Percentiles rank a stretch among this genome's conserved stretches.
These are phyloP conservation scores for Berkeleyomyces basicola DNA, from an alignment of 2,329 filamentous ascomycete genomes.

Conservation along the genomic window DNA sequence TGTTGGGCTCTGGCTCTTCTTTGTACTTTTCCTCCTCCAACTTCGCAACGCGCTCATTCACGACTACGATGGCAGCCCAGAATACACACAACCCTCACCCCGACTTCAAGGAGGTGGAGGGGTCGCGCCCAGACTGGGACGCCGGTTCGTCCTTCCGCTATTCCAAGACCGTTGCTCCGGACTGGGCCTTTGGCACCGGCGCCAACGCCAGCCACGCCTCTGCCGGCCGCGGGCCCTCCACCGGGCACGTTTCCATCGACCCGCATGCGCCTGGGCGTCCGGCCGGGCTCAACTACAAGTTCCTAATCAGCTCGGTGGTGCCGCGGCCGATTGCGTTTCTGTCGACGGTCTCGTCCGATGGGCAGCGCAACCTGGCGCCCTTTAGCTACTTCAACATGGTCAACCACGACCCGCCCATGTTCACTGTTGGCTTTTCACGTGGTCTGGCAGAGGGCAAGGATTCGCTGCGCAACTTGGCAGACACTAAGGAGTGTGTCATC, in stretches of 20 bases:
- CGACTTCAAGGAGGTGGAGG: constrained; percentile 60
- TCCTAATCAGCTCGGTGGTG: constrained; percentile 68
- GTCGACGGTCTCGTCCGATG: constrained; percentile 44
- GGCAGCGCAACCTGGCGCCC: constrained; percentile 56
- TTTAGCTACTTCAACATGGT: constrained; percentile 79
- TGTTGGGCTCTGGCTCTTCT: constrained; percentile 9
- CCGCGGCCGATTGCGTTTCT: constrained; percentile 64
- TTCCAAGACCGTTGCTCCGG: constrained; percentile 46
- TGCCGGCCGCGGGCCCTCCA: constrained; percentile 22
- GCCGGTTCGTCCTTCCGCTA: constrained; percentile 30
- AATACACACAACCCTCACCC: constrained; percentile 49
- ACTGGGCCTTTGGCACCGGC: constrained; percentile 50
- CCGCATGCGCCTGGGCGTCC: constrained; percentile 57
- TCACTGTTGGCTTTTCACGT: constrained; percentile 41
- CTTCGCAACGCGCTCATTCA: neutral
- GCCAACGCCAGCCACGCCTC: constrained; percentile 33
- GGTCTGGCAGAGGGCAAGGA: constrained; percentile 49
- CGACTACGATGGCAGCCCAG: constrained; percentile 7
- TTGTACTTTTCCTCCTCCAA: constrained; percentile 14
- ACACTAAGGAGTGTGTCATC: constrained; percentile 60
- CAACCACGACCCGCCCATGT: constrained; percentile 73
- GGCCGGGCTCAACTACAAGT: constrained; percentile 68
- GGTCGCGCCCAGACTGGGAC: constrained; percentile 45
- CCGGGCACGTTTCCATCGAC: constrained; percentile 59
- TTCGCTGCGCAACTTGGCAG: constrained; percentile 55